Percentiles rank a stretch among this genome's conserved stretches.
Conservation (phyloP, 2,329 filamentous ascomycete genomes). For the Trichophyton rubrum region DNA sequence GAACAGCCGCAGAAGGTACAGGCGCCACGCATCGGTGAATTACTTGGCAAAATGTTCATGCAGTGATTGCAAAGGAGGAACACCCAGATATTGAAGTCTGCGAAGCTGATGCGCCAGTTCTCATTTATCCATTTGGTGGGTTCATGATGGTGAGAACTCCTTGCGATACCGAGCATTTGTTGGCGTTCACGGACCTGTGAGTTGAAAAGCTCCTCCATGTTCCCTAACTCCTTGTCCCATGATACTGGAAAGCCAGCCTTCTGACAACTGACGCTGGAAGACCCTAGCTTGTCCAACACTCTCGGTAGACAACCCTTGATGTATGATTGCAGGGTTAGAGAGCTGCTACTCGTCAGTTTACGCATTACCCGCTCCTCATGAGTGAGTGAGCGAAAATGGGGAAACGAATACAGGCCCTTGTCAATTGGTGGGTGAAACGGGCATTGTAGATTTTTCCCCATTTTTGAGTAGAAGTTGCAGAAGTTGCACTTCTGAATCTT, state of each 20-base stretch:
- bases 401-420: neutral
- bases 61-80: conserved; percentile 6
- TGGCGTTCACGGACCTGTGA: neutral
- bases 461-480: neutral
- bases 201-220: neutral
- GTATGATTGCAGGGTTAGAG: neutral
- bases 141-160: neutral
- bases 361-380: neutral
- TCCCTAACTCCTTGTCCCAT: neutral
- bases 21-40: neutral
- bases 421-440: conserved; percentile 6
- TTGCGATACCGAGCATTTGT: too few species aligned
- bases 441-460: conserved; percentile 1
- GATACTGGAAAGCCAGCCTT: neutral
- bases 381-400: neutral
- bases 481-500: neutral
- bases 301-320: neutral
- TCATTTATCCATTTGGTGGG: neutral
- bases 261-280: neutral
- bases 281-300: neutral
- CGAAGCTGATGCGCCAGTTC: neutral
- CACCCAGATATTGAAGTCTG: neutral
- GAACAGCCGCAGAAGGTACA: neutral
- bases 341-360: neutral
- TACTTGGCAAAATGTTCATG: neutral